These are phyloP conservation scores for Diaporthe longicolla DNA, from an alignment of 2,329 filamentous ascomycete genomes.

Conservation along the genomic window DNA sequence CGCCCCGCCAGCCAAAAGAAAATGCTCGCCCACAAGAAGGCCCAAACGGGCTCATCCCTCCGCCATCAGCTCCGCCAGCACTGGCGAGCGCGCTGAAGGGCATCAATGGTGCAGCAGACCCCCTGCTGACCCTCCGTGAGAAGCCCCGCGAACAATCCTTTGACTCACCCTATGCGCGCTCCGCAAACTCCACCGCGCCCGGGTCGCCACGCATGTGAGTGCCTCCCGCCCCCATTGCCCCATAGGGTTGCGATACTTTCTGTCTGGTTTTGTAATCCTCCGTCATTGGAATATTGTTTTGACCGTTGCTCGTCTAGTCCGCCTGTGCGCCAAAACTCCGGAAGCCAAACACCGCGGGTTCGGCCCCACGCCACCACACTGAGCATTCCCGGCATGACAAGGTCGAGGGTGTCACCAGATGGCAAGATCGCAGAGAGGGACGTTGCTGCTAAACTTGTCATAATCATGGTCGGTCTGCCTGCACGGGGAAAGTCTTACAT, in stretches of 20 bases:
- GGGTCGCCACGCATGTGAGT: slow-evolving; percentile 72
- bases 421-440: slow-evolving; percentile 94
- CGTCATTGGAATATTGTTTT: slow-evolving; percentile 34
- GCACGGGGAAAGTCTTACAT: slow-evolving; percentile 98
- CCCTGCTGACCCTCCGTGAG: slow-evolving; percentile 48
- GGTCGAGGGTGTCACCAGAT: slow-evolving; percentile 95
- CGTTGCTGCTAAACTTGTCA: slow-evolving; percentile 95
- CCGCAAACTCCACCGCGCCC: slow-evolving; percentile 71
- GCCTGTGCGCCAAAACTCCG: slow-evolving; percentile 80
- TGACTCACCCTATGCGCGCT: slow-evolving; percentile 69
- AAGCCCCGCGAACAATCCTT: slow-evolving; percentile 54
- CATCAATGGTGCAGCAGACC: slow-evolving; percentile 57
- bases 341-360: slow-evolving; percentile 81
- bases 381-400: slow-evolving; percentile 96
- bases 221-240: slow-evolving; percentile 33
- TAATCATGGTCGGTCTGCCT: slow-evolving; percentile 97
- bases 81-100: slow-evolving; percentile 53
- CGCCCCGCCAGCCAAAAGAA: slow-evolving; percentile 44
- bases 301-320: slow-evolving; percentile 60
- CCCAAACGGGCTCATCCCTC: slow-evolving; percentile 46
- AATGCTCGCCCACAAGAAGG: slow-evolving; percentile 44
- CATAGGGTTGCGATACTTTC: neutral
- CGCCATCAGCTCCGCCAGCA: slow-evolving; percentile 46
- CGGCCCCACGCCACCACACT: slow-evolving; percentile 91
- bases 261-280: slow-evolving; percentile 29